A percentile compares a stretch with the other conserved stretches of the same genome.
Evolutionary conservation across 768 basidiomycete genomes (phyloP).

Genomic region (Kwoniella sp.): DNA sequence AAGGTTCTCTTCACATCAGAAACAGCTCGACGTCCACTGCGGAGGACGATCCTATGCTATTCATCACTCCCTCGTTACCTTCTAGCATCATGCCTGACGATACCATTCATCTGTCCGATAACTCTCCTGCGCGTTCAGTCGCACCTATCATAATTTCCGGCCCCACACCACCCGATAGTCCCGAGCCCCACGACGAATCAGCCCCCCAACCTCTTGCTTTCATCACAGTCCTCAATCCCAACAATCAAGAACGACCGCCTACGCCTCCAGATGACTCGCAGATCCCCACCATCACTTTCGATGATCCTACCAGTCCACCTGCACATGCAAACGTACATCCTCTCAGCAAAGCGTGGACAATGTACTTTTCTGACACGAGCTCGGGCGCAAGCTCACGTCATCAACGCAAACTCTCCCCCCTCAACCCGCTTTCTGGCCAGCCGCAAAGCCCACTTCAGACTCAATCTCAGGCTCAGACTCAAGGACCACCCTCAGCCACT

Average conservation of each 20-base stretch:
- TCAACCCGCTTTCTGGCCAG: not conserved
- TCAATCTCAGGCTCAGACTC: no score
- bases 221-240: not conserved
- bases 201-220: not conserved
- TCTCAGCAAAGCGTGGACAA: constrained; percentile 9
- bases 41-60: no score
- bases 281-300: constrained; percentile 9
- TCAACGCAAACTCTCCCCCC: not conserved
- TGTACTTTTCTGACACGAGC: constrained; percentile 21
- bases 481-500: not conserved
- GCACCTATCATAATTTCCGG: not conserved
- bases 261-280: constrained; percentile 11
- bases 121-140: not conserved
- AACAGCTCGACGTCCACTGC: not conserved
- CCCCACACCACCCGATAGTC: constrained; percentile 11
- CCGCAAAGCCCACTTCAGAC: no score
- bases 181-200: not conserved
- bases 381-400: constrained; percentile 4
- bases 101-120: not conserved
- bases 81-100: not conserved
- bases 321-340: constrained; percentile 1
- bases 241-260: constrained; percentile 1
- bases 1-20: not conserved
- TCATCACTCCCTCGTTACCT: not conserved
- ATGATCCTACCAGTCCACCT: not conserved